phyloP scores from a whole-genome alignment of 2,329 filamentous ascomycete genomes.

The Huntiella omanensis region DNA sequence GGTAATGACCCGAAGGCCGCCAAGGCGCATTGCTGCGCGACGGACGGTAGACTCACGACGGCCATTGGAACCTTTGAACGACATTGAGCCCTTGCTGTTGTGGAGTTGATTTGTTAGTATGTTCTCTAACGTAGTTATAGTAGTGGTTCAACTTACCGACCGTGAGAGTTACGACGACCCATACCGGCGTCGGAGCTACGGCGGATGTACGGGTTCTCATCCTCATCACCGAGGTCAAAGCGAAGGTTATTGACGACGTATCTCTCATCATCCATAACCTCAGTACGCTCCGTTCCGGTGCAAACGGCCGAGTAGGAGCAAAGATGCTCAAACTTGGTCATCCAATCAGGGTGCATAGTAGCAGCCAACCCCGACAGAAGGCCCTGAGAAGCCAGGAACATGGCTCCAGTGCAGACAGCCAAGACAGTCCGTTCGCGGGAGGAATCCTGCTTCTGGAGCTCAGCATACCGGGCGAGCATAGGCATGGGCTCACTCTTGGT shows the following conservation, averaged over 20 bases:
- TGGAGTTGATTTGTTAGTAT: constrained; percentile 13
- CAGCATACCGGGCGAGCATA: constrained; percentile 57
- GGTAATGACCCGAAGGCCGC: constrained; percentile 56
- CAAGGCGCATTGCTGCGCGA: constrained; percentile 55
- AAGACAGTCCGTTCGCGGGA: constrained; percentile 64
- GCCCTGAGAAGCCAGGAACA: constrained; percentile 59
- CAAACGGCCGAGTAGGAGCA: constrained; percentile 55
- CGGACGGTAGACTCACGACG: constrained; percentile 67
- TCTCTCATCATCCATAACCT: constrained; percentile 61
- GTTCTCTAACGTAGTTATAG: background rate
- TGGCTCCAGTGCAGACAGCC: constrained; percentile 60
- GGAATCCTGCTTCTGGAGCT: constrained; percentile 63
- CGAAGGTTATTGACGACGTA: constrained; percentile 86
- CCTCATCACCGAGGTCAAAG: constrained; percentile 64
- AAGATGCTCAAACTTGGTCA: constrained; percentile 64
- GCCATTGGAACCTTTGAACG: constrained; percentile 53
- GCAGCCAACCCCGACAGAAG: constrained; percentile 62
- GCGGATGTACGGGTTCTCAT: constrained; percentile 69
- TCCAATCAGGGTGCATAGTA: constrained; percentile 65
- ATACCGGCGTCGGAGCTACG: constrained; percentile 40
- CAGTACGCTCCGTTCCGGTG: constrained; percentile 56
- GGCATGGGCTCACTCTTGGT: constrained; percentile 48
- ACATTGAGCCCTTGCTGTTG: constrained; percentile 62
- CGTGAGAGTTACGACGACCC: constrained; percentile 40
- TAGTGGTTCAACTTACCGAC: constrained; percentile 27